Base-by-base conservation (phyloP, 345 rosid genomes). In the Alliaria petiolata region DNA sequence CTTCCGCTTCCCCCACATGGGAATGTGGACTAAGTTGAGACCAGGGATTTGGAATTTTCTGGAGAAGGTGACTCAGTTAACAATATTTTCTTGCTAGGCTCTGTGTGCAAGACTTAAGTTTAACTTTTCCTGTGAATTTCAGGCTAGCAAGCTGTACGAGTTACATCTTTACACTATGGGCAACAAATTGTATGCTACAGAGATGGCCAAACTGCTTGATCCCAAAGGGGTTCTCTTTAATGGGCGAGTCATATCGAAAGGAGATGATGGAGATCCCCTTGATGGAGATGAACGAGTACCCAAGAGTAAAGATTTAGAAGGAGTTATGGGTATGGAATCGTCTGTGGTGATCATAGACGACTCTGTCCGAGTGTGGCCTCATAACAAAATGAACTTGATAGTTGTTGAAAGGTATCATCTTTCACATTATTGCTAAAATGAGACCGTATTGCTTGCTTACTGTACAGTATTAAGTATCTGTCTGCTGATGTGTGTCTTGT, bases 131-230 rank as follows among this genome's bases (percentile, higher is more conserved):
- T 62, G 51, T 61, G 74, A 51, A 61, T 73, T 82, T 71, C 77
- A 92, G 98, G 98, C 98, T 65, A 86, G 98, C 76, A 87, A 92
- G 80, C 79, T 92, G 49, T 95, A 64, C 66, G 99, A 91, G 79
- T 81, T 95, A 75, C 99, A 95, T 84, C 95, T 95, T 78, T 95
- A 89, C 75, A 95, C 99, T 8, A 95, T 95, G 99, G 99, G 99
- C 8, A 95, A 95, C 93, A 95, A 87, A 82, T 79, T 92, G 16
- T 95, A 95, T 79, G 99, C 99, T 45, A 89, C 99, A 10, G 98
- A 95, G 88, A 95, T 95, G 98, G 99, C 99, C 59, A 95, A 89
- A 79, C 84, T 95, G 81, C 98, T 95, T 55, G 99, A 95, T 76
- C 93, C 99, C 7, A 82, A 78, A 47, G 98, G 99, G 62, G 81